Conservation (phyloP, 768 basidiomycete species). For the Hydnum rufescens region DNA sequence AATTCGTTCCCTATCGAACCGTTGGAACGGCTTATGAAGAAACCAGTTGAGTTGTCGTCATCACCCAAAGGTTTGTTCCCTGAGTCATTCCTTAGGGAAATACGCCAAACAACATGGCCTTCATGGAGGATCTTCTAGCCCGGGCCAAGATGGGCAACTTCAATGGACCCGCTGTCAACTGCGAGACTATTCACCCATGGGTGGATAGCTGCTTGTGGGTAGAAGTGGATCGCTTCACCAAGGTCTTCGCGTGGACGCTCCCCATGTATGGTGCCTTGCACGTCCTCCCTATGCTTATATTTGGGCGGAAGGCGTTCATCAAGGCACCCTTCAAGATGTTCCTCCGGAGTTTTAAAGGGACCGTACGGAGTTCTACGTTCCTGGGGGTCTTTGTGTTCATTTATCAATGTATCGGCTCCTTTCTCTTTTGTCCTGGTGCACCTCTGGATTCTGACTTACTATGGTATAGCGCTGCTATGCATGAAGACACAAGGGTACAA, state of each 20-base stretch:
- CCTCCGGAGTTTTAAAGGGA: conserved; percentile 44
- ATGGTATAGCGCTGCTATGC: conserved; percentile 36
- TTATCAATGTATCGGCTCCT: conserved; percentile 43
- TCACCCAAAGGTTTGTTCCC: neutral
- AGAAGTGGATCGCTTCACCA: conserved; percentile 47
- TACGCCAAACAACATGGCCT: neutral
- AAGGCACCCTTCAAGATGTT: conserved; percentile 49
- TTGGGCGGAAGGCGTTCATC: conserved; percentile 49
- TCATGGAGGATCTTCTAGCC: neutral
- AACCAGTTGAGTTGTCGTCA: neutral
- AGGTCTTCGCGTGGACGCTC: conserved; percentile 69
- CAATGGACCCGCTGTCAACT: neutral
- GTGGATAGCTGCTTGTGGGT: conserved; percentile 37
- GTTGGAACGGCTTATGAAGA: conserved; percentile 1
- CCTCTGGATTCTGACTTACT: neutral
- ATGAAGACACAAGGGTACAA: conserved; percentile 39
- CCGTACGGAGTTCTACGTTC: conserved; percentile 70
- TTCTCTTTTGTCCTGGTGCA: conserved; percentile 1
- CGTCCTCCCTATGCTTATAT: conserved; percentile 67
- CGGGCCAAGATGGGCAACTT: neutral
- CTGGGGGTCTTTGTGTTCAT: conserved; percentile 63
- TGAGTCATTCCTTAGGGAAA: neutral
- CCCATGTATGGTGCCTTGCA: conserved; percentile 68
- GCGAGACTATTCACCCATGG: conserved; percentile 51
- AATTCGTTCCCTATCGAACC: neutral